These are phyloP conservation scores for Scheffersomyces lignicola DNA, from an alignment of 1,139 yeast genomes.

Conservation along the genomic window DNA sequence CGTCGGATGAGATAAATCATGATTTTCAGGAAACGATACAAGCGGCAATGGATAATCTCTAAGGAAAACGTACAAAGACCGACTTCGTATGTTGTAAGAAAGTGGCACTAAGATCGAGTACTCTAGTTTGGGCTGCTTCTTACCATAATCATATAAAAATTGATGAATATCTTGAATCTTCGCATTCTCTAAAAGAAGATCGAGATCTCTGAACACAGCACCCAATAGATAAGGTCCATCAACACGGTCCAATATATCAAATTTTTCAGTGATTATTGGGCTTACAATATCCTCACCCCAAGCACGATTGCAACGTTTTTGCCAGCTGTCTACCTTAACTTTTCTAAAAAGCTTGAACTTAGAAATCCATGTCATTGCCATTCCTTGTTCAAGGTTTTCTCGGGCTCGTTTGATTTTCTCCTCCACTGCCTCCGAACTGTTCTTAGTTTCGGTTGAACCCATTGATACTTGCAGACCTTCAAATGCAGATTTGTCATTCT, in stretches of 20 bases:
- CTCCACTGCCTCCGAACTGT: slow-evolving; percentile 25
- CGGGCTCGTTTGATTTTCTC: slow-evolving; percentile 34
- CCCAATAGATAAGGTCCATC: slow-evolving; percentile 39
- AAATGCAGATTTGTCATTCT: no score
- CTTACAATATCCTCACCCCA: slow-evolving; percentile 41
- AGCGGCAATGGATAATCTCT: slow-evolving; percentile 46
- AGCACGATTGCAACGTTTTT: slow-evolving; percentile 20
- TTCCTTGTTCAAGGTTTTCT: slow-evolving; percentile 40
- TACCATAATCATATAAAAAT: slow-evolving; percentile 37
- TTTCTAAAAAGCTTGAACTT: slow-evolving; percentile 29
- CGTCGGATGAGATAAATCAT: slow-evolving; percentile 24
- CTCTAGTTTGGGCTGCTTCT: slow-evolving; percentile 41
- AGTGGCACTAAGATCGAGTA: slow-evolving; percentile 45
- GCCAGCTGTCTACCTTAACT: slow-evolving; percentile 28
- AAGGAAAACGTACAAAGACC: slow-evolving; percentile 32
- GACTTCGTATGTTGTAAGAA: slow-evolving; percentile 28
- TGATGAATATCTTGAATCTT: slow-evolving; percentile 33
- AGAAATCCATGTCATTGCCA: slow-evolving; percentile 71
- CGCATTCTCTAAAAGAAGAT: slow-evolving; percentile 30
- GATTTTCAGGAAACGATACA: slow-evolving; percentile 39
- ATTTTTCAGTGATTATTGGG: slow-evolving; percentile 31
- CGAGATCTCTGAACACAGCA: slow-evolving; percentile 31
- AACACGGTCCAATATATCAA: slow-evolving; percentile 35
- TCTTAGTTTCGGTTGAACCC: slow-evolving; percentile 3
- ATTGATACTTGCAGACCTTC: background rate